Evolutionary conservation across 2,329 filamentous ascomycete genomes (phyloP).

Genomic region (Xenosphaeropsis pyriputrescens): DNA sequence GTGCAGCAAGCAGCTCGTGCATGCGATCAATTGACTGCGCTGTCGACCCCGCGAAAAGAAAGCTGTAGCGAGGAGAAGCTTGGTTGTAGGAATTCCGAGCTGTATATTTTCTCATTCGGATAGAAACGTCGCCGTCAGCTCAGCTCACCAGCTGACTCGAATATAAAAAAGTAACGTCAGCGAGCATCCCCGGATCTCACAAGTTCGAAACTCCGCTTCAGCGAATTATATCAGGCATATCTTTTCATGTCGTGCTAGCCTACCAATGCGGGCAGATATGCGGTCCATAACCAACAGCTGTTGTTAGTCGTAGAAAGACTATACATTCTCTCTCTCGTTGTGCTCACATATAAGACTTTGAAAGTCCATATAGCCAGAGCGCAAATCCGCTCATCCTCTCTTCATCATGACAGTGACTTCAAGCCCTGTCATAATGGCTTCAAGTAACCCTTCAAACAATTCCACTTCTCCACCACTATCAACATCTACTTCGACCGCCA

Average conservation of each 20-base stretch:
- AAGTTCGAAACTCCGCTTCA: neutral
- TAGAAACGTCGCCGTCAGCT: neutral
- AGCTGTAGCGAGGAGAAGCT: neutral
- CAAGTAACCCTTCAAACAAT: conserved; percentile 3
- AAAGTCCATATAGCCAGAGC: neutral
- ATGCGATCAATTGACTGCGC: neutral
- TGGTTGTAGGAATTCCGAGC: neutral
- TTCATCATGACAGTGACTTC: conserved; percentile 9
- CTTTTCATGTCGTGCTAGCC: neutral
- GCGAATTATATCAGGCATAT: neutral
- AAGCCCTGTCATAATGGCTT: conserved; percentile 8
- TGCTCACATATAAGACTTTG: neutral
- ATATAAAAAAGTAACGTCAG: neutral
- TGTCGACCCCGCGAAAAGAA: neutral
- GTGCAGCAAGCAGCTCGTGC: neutral
- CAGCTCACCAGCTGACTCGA: neutral
- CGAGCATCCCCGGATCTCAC: neutral
- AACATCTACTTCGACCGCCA: conserved; percentile 7
- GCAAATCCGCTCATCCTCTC: neutral
- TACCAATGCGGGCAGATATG: conserved; percentile 1
- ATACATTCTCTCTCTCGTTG: neutral
- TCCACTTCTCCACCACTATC: conserved; percentile 2
- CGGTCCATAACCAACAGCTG: neutral
- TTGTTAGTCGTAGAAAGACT: conserved; percentile 1
- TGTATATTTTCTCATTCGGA: neutral